Evolutionary conservation across 2,329 filamentous ascomycete species (phyloP).

Genomic region (Keithomyces neogunnii): DNA sequence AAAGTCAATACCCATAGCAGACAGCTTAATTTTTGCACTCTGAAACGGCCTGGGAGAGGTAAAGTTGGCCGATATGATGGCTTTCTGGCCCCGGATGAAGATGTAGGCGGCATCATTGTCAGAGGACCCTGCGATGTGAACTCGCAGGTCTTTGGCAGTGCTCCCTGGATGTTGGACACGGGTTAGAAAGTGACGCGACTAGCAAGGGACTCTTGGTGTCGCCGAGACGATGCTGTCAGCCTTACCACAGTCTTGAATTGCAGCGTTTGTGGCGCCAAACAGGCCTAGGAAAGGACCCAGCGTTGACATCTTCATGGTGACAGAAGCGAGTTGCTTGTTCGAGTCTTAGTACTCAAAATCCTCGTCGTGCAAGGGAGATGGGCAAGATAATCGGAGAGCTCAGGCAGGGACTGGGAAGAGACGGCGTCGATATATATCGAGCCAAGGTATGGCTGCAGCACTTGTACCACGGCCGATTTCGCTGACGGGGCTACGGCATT

Average conservation of each 20-base stretch:
- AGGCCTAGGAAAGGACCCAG: not conserved
- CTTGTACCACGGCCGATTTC: no score
- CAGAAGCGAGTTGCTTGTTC: no score
- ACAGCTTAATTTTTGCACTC: not conserved
- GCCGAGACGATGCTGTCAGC: not conserved
- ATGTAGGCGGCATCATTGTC: not conserved
- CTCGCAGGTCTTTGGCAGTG: conserved; percentile 1
- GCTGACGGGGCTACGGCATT: no score
- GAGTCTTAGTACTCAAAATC: no score
- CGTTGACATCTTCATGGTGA: not conserved
- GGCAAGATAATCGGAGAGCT: no score
- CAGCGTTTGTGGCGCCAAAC: not conserved
- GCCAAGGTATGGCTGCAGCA: no score
- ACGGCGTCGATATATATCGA: no score
- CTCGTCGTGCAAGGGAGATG: no score
- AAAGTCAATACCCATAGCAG: not conserved
- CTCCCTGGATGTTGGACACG: not conserved
- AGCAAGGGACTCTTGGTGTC: not conserved
- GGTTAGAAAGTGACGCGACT: not conserved
- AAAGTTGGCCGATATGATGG: conserved; percentile 3
- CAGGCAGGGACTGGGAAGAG: no score
- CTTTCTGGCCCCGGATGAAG: not conserved
- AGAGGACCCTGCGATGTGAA: conserved; percentile 7
- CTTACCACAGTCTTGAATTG: conserved; percentile 4
- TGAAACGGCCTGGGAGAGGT: not conserved